Percentiles rank a stretch among this genome's conserved stretches.
Evolutionary conservation across 2,329 filamentous ascomycete species (phyloP).

Genomic region (Ilyonectria destructans): DNA sequence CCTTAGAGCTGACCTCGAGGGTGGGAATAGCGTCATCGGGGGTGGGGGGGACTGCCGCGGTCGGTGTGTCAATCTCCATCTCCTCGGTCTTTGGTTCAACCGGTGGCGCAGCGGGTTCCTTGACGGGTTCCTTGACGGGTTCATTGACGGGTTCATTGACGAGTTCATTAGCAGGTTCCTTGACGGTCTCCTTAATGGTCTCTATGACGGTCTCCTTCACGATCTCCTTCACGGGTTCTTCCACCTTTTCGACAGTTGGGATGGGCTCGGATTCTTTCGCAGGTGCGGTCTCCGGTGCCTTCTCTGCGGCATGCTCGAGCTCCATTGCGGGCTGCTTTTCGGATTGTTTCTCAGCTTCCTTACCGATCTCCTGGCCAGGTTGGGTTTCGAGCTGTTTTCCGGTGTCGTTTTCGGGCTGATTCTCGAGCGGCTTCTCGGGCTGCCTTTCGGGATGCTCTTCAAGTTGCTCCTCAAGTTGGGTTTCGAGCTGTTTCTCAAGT

Average conservation of each 20-base stretch:
- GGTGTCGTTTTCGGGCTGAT: neutral
- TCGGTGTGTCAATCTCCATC: constrained; percentile 57
- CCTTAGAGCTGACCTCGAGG: constrained; percentile 15
- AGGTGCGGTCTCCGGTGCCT: neutral
- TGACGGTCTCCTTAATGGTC: neutral
- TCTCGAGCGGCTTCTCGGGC: neutral
- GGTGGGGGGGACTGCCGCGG: constrained; percentile 21
- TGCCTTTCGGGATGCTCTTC: neutral
- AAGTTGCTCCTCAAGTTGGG: neutral
- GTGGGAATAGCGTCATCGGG: constrained; percentile 27
- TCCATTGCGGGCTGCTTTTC: neutral
- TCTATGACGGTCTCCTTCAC: too few relatives aligned
- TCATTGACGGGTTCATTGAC: neutral
- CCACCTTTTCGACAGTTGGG: neutral
- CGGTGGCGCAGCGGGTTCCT: constrained; percentile 27
- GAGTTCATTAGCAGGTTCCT: neutral
- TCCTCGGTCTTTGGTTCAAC: constrained; percentile 59
- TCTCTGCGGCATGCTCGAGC: neutral
- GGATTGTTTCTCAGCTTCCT: neutral
- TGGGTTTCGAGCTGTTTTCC: neutral
- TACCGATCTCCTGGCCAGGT: neutral
- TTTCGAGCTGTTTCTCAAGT: neutral
- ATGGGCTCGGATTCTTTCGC: neutral
- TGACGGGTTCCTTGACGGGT: neutral
- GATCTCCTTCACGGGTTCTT: neutral